A percentile compares a stretch with the other conserved stretches of the same genome.
These are phyloP conservation scores for Furcasterigmium sp. DNA, from an alignment of 2,329 filamentous ascomycete genomes.

Conservation along the genomic window DNA sequence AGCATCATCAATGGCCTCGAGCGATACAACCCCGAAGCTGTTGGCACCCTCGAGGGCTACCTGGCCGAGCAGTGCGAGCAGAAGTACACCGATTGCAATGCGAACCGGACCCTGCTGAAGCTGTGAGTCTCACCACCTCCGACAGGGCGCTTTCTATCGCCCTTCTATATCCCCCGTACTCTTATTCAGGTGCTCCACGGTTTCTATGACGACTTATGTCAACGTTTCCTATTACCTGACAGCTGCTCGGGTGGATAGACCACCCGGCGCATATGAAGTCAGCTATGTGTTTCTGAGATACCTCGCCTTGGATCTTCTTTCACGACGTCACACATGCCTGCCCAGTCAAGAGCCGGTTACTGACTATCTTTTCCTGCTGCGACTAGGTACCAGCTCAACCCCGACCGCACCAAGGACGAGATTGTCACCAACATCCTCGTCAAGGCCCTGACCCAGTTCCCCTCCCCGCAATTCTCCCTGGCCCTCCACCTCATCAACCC, in stretches of 20 bases:
- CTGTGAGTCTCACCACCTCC: constrained; percentile 66
- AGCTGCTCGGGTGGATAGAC: constrained; percentile 50
- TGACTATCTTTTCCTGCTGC: constrained; percentile 50
- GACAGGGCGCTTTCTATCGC: constrained; percentile 1
- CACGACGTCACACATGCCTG: background rate
- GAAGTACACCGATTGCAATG: constrained; percentile 91
- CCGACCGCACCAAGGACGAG: constrained; percentile 93
- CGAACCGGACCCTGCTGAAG: constrained; percentile 93
- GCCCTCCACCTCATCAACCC: constrained; percentile 90
- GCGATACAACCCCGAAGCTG: constrained; percentile 97
- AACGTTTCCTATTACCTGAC: constrained; percentile 99
- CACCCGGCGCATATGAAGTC: constrained; percentile 60
- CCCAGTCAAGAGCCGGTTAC: constrained; percentile 1
- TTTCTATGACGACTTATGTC: constrained; percentile 68
- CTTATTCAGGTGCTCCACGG: constrained; percentile 9
- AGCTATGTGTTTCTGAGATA: constrained; percentile 25
- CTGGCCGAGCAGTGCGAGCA: constrained; percentile 91
- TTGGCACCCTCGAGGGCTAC: constrained; percentile 88
- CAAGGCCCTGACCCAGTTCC: constrained; percentile 96
- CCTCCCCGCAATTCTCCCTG: constrained; percentile 90
- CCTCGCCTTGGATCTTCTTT: background rate
- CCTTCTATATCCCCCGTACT: constrained; percentile 6
- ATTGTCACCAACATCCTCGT: constrained; percentile 98
- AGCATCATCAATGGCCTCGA: constrained; percentile 95
- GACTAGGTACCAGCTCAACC: constrained; percentile 96